Conservation (phyloP, 345 rosid species). For the Gossypium rotundifolium region DNA sequence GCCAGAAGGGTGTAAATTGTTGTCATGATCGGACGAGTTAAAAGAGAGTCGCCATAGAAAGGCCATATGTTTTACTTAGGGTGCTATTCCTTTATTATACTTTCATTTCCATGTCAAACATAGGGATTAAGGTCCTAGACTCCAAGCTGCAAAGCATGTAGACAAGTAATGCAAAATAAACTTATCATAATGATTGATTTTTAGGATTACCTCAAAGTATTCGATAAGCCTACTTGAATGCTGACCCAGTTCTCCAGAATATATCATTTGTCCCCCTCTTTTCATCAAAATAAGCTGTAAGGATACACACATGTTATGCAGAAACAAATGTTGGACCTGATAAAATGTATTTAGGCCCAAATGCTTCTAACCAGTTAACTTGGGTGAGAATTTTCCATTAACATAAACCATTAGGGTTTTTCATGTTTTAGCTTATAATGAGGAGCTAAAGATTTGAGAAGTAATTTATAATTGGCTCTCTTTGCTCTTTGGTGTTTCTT, state of each 20-base stretch:
- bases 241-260: constrained; percentile 47
- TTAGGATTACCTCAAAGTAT: constrained; percentile 44
- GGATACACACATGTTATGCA: background rate
- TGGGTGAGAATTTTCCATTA: background rate
- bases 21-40: background rate
- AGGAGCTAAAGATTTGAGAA: background rate
- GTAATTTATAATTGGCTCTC: background rate
- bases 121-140: background rate
- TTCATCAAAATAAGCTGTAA: constrained; percentile 45
- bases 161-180: background rate
- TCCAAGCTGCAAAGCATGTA: background rate
- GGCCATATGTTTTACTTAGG: background rate
- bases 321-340: background rate
- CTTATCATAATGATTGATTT: background rate
- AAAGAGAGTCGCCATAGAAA: background rate
- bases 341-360: background rate
- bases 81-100: background rate
- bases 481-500: background rate
- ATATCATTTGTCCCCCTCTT: constrained; percentile 43
- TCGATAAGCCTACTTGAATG: constrained; percentile 45
- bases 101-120: background rate
- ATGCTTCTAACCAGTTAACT: background rate
- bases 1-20: background rate
- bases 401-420: background rate
- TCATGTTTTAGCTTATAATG: background rate